Evolutionary conservation across 2,329 filamentous ascomycete species (phyloP).

Genomic region (Neophaeococcomyces aloes): DNA sequence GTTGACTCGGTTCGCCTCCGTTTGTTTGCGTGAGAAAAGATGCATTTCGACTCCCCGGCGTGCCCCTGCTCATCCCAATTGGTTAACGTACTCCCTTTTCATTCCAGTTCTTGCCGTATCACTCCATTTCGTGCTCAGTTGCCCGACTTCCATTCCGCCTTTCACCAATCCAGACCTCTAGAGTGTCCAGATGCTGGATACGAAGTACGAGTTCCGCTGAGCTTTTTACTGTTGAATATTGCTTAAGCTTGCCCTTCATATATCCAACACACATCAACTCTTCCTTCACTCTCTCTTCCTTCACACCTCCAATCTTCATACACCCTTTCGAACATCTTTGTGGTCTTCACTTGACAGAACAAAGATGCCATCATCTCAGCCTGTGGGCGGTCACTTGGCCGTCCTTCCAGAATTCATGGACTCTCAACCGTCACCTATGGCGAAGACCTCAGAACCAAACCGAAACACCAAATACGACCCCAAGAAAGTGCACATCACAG

Average conservation of each 20-base stretch:
- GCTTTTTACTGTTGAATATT: slow-evolving; percentile 1
- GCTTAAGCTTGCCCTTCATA: slow-evolving; percentile 3
- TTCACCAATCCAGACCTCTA: background rate
- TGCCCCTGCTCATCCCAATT: too few relatives aligned
- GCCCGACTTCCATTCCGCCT: background rate
- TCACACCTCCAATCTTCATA: slow-evolving; percentile 3
- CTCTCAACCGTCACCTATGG: slow-evolving; percentile 36
- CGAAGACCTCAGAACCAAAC: slow-evolving; percentile 43
- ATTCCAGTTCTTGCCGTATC: too few relatives aligned
- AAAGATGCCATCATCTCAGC: slow-evolving; percentile 44
- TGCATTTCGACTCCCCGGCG: too few relatives aligned
- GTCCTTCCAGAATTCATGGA: slow-evolving; percentile 40
- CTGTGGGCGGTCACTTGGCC: slow-evolving; percentile 37
- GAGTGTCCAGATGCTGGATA: background rate
- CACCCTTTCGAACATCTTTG: slow-evolving; percentile 6
- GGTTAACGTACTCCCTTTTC: too few relatives aligned
- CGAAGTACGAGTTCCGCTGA: slow-evolving; percentile 4
- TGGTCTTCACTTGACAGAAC: slow-evolving; percentile 7
- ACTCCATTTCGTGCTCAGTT: too few relatives aligned
- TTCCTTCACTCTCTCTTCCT: background rate
- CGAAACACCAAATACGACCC: slow-evolving; percentile 44
- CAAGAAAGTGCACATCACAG: slow-evolving; percentile 77
- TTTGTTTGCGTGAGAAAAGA: too few relatives aligned
- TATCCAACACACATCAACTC: background rate
- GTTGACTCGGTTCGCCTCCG: too few relatives aligned